Base-by-base conservation (phyloP, 768 basidiomycete genomes). In the Gautieria morchelliformis region DNA sequence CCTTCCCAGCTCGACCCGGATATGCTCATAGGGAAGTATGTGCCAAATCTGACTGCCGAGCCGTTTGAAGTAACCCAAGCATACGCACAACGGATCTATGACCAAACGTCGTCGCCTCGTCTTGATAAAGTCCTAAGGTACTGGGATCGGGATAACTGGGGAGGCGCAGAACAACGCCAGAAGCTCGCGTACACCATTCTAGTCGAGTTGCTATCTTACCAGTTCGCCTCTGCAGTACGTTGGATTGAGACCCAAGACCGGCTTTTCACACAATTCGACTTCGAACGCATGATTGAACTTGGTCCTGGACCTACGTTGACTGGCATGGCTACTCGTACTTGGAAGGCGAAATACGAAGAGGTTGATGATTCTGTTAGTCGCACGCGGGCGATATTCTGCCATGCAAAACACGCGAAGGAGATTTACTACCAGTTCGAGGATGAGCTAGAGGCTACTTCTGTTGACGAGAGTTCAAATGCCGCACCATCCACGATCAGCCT, bases 241-340 rank as follows among this genome's bases (percentile, higher is more conserved):
- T 99, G 96, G 96, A 99, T 99, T 65, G 90, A 98, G 74, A 99
- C 95, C 0, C 96, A 99, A 68, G 96, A 99, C 66, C 79, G 89
- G 24, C 79, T 99, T 57, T 99, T 99, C 76, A 80, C 78, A 10
- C 71, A 83, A 9, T 96, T 83, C 76, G 76, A 77, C 46, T 96
- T 96, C 65, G 95, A 97, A 71, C 85, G 96, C 15, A 78, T 98
- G 65, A 87, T 99, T 64, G 96, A 99, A 69, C 75, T 99, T 53
- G 96, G 96, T 33, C 96, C 96, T 41, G 93, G 93, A 4, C 96
- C 96, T 1, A 97, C 93, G 10, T 79, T 99, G 54, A 92, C 91
- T 10, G 95, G 93, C 35, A 95, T 95, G 93, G 93, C 93, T 1
- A 78, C 80, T 6, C 83, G 93, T 33, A 95, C 93, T 0, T 77